These are phyloP conservation scores for Neurospora sp. DNA, from an alignment of 495 filamentous ascomycete species.

Conservation along the genomic window DNA sequence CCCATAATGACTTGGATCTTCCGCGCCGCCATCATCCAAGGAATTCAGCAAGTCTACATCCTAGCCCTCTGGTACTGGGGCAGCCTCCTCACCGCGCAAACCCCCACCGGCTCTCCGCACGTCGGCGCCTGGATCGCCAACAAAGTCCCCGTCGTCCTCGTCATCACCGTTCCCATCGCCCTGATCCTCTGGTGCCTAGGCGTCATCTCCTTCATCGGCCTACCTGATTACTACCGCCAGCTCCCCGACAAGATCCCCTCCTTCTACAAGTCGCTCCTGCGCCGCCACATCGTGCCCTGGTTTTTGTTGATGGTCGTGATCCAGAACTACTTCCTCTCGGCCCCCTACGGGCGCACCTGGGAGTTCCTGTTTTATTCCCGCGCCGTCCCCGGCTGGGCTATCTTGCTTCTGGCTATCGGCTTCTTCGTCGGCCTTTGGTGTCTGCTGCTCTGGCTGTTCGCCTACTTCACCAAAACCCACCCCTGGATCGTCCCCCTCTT, in stretches of 20 bases:
- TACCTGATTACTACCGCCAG: conserved; percentile 59
- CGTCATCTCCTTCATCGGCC: conserved; percentile 41
- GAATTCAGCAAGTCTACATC: conserved; percentile 54
- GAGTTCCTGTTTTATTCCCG: conserved; percentile 44
- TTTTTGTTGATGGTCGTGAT: conserved; percentile 50
- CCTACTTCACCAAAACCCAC: conserved; percentile 40
- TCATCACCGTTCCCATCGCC: conserved; percentile 41
- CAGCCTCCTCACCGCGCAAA: conserved; percentile 22
- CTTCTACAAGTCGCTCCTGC: conserved; percentile 45
- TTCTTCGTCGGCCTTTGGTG: conserved; percentile 53
- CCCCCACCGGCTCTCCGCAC: neutral
- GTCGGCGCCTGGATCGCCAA: conserved; percentile 12
- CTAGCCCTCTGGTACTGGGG: conserved; percentile 57
- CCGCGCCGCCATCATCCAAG: conserved; percentile 53
- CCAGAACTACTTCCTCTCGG: conserved; percentile 54
- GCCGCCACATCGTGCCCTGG: conserved; percentile 50
- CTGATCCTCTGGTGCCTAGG: conserved; percentile 41
- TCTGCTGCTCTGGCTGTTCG: conserved; percentile 34
- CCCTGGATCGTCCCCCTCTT: conserved; percentile 56
- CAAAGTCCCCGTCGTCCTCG: conserved; percentile 28
- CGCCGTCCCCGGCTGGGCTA: conserved; percentile 40
- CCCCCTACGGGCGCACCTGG: conserved; percentile 53
- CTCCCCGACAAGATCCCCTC: conserved; percentile 56
- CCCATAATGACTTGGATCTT: conserved; percentile 54
- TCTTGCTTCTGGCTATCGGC: conserved; percentile 39